phyloP scores from a whole-genome alignment of 2,329 filamentous ascomycete species.

The Xylaria sp. region DNA sequence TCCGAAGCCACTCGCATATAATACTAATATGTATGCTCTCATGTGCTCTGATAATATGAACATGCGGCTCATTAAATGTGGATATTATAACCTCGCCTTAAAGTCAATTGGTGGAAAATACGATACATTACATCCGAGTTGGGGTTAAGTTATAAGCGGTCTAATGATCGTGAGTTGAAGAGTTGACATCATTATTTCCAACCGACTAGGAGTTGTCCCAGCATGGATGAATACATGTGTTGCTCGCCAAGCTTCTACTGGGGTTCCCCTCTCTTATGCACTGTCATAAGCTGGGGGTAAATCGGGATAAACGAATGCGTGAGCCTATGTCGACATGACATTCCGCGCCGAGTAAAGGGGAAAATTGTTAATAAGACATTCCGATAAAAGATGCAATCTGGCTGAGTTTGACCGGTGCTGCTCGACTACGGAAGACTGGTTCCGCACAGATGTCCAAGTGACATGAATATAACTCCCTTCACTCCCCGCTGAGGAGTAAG shows the following conservation, averaged over 20 bases:
- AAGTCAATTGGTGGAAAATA: slow-evolving; percentile 15
- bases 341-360: slow-evolving; percentile 9
- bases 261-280: slow-evolving; percentile 21
- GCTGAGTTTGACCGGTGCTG: not conserved
- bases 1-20: not conserved
- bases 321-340: slow-evolving; percentile 10
- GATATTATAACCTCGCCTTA: not conserved
- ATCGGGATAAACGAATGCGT: slow-evolving; percentile 29
- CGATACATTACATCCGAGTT: not conserved
- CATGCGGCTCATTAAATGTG: not conserved
- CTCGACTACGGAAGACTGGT: not conserved
- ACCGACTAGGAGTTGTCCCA: not conserved
- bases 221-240: not conserved
- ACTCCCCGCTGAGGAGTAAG: slow-evolving; percentile 13
- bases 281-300: slow-evolving; percentile 28
- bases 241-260: slow-evolving; percentile 13
- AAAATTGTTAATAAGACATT: not conserved
- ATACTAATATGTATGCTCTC: not conserved
- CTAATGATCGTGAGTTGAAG: not conserved
- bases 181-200: slow-evolving; percentile 5
- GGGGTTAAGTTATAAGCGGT: not conserved
- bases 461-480: slow-evolving; percentile 21
- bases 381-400: not conserved
- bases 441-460: not conserved
- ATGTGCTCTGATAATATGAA: too few species aligned